These are phyloP conservation scores for Phaeosphaeria sp. DNA, from an alignment of 2,329 filamentous ascomycete genomes.

Conservation along the genomic window DNA sequence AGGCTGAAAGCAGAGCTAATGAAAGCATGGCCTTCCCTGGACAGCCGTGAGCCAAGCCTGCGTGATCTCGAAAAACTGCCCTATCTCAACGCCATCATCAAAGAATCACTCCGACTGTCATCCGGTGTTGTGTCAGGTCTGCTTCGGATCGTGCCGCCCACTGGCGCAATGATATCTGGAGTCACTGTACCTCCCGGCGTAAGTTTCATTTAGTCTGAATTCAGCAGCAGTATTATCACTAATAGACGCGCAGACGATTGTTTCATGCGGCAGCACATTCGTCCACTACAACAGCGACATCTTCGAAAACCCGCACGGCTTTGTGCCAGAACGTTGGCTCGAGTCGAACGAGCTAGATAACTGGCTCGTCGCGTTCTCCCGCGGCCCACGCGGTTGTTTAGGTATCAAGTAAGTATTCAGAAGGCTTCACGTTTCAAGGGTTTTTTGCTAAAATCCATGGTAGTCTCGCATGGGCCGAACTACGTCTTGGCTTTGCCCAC, in stretches of 20 bases:
- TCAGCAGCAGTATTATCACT: background rate
- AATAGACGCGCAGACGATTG: slow-evolving; percentile 23
- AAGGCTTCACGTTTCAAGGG: background rate
- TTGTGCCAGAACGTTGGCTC: slow-evolving; percentile 43
- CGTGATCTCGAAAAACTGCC: slow-evolving; percentile 47
- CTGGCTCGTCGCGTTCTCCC: slow-evolving; percentile 44
- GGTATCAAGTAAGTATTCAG: slow-evolving; percentile 34
- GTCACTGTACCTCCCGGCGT: slow-evolving; percentile 27
- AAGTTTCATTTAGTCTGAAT: slow-evolving; percentile 2
- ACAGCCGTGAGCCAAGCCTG: slow-evolving; percentile 31
- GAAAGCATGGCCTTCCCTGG: slow-evolving; percentile 45
- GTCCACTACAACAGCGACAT: slow-evolving; percentile 41
- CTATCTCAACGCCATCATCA: slow-evolving; percentile 47
- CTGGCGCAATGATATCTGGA: slow-evolving; percentile 30
- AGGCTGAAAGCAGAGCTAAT: slow-evolving; percentile 50
- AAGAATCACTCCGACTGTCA: slow-evolving; percentile 48
- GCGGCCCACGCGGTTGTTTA: slow-evolving; percentile 43
- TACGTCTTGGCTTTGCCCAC: slow-evolving; percentile 39
- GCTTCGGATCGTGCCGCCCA: slow-evolving; percentile 28
- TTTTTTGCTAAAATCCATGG: background rate
- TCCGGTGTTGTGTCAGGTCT: slow-evolving; percentile 41
- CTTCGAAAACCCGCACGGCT: slow-evolving; percentile 37
- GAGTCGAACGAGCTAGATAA: slow-evolving; percentile 32
- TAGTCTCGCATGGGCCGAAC: slow-evolving; percentile 44
- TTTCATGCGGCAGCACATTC: slow-evolving; percentile 40